These are phyloP conservation scores for Penicillium cataractarum DNA, from an alignment of 495 filamentous ascomycete species.

Conservation along the genomic window DNA sequence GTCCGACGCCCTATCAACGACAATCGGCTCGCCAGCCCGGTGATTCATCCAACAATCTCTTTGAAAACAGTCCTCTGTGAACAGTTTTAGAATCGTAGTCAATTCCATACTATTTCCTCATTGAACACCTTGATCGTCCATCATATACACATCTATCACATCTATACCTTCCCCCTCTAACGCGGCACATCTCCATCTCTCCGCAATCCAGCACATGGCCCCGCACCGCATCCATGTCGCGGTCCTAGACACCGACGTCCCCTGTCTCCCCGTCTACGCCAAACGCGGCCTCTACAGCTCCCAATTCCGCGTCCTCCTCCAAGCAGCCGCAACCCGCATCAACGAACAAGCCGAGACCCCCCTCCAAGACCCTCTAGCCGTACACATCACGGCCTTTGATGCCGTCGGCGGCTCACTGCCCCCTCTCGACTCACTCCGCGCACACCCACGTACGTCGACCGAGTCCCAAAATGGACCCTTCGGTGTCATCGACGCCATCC, in stretches of 20 bases:
- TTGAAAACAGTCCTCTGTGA: not conserved
- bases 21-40: not conserved
- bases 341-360: conserved; percentile 20
- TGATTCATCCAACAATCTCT: not conserved
- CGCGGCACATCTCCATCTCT: not conserved
- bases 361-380: conserved; percentile 19
- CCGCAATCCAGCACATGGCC: conserved; percentile 15
- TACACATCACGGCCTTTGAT: conserved; percentile 46
- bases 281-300: conserved; percentile 44
- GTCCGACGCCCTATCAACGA: conserved; percentile 14
- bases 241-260: conserved; percentile 45
- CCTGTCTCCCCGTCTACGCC: conserved; percentile 39
- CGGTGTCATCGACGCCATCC: conserved; percentile 39
- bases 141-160: not conserved
- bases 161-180: not conserved
- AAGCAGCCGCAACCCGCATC: conserved; percentile 36
- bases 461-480: conserved; percentile 18
- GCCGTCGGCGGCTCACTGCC: conserved; percentile 40
- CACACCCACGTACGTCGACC: conserved; percentile 8
- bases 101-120: not conserved
- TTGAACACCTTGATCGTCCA: not conserved
- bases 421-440: conserved; percentile 31
- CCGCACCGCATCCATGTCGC: conserved; percentile 42
- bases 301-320: conserved; percentile 40
- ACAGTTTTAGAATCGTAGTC: not conserved